A percentile compares a stretch with the other conserved stretches of the same genome.
Evolutionary conservation across 148 eudicot species (phyloP).

Genomic region (Oxyria digyna): DNA sequence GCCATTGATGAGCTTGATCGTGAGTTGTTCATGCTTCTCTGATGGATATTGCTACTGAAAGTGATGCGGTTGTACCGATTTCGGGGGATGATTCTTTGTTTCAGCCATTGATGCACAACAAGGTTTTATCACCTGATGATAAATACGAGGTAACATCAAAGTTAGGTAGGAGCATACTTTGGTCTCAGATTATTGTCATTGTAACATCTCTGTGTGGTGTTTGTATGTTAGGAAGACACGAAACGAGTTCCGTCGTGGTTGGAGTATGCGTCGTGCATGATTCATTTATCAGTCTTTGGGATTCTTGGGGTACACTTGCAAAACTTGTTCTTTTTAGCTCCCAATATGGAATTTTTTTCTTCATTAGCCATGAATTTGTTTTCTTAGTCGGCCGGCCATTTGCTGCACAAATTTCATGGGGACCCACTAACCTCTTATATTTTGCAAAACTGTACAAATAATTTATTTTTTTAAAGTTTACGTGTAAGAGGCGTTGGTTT

Average conservation of each 20-base stretch:
- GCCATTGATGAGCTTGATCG: neutral
- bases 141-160: slow-evolving; percentile 32
- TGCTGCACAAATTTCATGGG: too few relatives aligned
- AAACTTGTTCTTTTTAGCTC: neutral
- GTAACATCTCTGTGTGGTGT: neutral
- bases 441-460: too few relatives aligned
- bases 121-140: slow-evolving; percentile 19
- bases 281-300: slow-evolving; percentile 56
- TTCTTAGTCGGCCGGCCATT: too few relatives aligned
- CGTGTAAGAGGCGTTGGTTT: too few relatives aligned
- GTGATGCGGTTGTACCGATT: slow-evolving; percentile 25
- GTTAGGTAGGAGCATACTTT: neutral
- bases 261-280: slow-evolving; percentile 36
- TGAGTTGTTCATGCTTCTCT: slow-evolving; percentile 41
- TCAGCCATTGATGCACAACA: slow-evolving; percentile 7
- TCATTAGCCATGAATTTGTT: too few relatives aligned
- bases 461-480: too few relatives aligned
- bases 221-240: slow-evolving; percentile 33
- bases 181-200: too few relatives aligned
- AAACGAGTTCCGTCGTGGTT: slow-evolving; percentile 28
- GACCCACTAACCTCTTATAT: too few relatives aligned
- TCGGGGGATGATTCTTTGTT: slow-evolving; percentile 21
- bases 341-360: neutral
- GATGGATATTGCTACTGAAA: slow-evolving; percentile 23
- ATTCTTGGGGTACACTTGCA: slow-evolving; percentile 48